Base-by-base conservation (phyloP, 1,139 yeast species). In the Blastobotrys persicus region DNA sequence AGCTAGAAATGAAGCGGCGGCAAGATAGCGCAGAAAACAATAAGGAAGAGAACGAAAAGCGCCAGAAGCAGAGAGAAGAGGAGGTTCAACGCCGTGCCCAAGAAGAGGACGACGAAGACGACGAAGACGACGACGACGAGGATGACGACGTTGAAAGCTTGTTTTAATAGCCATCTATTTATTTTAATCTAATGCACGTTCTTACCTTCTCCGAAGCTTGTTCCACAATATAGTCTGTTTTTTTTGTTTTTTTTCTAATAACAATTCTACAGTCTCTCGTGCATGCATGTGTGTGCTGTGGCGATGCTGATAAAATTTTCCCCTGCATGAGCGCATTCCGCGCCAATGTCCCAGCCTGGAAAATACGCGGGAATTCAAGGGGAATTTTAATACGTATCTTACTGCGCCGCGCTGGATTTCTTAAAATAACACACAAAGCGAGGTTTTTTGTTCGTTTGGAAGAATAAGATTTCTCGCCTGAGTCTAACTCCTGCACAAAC, bases 1-100 rank as follows among this genome's bases (percentile, higher is more conserved):
- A 94, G 56, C 75, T 91, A 53, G 96, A 89, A 51, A 77, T 80
- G 62, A 92, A 92, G 73, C 80, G 80, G 70, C 75, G 85, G 52
- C 92, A 86, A 62, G 41, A 26, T 4, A 37, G 19, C 13, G 41
- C 17, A 6, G 62, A 56, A 14, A 55, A 50, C 2, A 56, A 48
- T 14, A 62, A 57, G 26, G 63, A 53, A 26, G 44, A 37, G 14
- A 23, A 23, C 28, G 28, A 23, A 23, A 53, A 55, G 35, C 54
- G 43, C n/a, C 54, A 38, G 57, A 55, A 44, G 50, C 55, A 23
- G 56, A 53, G 19, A 50, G 46, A 40, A 23, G 44, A 40, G 13
- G 34, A 34, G 7, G 45, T 32, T 9, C 26, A 38, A n/a, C 23
- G 39, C 18, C 31, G 41, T 11, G 33, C 34, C 18, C 40, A 39